A percentile compares a stretch with the other conserved stretches of the same genome.
These are phyloP conservation scores for Globisporangium orthogonon DNA, from an alignment of 352 stramenopile species.

Conservation along the genomic window DNA sequence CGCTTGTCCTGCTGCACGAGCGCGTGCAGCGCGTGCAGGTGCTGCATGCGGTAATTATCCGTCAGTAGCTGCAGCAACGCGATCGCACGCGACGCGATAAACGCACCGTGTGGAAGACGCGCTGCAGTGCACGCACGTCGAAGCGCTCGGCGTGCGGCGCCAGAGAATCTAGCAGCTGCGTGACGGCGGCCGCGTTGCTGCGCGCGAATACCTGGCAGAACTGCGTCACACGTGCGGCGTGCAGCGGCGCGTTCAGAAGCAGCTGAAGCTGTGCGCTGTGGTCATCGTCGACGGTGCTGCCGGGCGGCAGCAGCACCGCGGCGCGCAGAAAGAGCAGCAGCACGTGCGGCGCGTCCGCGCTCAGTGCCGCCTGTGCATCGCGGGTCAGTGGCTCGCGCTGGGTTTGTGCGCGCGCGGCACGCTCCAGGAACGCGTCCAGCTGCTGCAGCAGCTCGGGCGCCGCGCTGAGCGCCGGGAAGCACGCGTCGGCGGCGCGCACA, in stretches of 20 bases:
- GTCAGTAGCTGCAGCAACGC: no score
- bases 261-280: background rate
- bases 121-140: constrained; percentile 15
- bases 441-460: background rate
- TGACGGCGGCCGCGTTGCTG: constrained; percentile 23
- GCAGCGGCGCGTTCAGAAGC: constrained; percentile 29
- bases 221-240: constrained; percentile 42
- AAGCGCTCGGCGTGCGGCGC: constrained; percentile 17
- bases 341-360: constrained; percentile 8
- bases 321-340: constrained; percentile 14
- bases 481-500: constrained; percentile 9
- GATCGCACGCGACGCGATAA: background rate
- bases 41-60: constrained; percentile 10
- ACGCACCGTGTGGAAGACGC: constrained; percentile 31
- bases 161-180: constrained; percentile 21
- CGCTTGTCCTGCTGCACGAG: constrained; percentile 19
- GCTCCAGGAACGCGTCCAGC: constrained; percentile 11
- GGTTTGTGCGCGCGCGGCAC: constrained; percentile 4
- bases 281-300: background rate
- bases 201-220: constrained; percentile 56
- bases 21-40: constrained; percentile 32
- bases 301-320: background rate
- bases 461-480: constrained; percentile 5
- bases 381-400: constrained; percentile 6
- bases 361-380: constrained; percentile 5